Percentiles rank a stretch among this genome's conserved stretches.
Conservation (phyloP, 768 basidiomycete species). For the Russula abietina region DNA sequence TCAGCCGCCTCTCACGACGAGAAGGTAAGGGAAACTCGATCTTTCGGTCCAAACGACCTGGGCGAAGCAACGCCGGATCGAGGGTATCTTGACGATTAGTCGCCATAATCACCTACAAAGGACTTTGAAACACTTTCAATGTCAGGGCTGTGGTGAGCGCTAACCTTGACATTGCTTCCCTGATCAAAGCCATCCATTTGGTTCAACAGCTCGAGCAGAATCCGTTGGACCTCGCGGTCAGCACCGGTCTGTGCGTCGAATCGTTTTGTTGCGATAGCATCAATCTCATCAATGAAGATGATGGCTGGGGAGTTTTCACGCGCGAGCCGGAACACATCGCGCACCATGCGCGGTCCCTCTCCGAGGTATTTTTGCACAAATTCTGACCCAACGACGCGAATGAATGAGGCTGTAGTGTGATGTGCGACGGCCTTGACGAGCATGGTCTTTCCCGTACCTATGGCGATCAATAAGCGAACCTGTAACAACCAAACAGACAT, state of each 20-base stretch:
- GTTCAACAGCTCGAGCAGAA: conserved; percentile 90
- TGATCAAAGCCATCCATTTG: conserved; percentile 99
- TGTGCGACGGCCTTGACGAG: conserved; percentile 99
- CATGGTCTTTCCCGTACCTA: conserved; percentile 98
- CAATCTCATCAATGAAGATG: conserved; percentile 99
- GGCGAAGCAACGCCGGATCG: conserved; percentile 94
- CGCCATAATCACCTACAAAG: conserved; percentile 91
- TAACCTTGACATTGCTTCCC: conserved; percentile 94
- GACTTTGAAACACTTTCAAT: not conserved
- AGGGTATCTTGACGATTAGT: conserved; percentile 98
- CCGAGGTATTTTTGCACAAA: conserved; percentile 99
- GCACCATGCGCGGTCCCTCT: conserved; percentile 99
- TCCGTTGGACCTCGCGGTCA: conserved; percentile 97
- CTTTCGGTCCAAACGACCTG: conserved; percentile 95
- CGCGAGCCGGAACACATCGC: conserved; percentile 97
- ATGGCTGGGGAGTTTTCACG: conserved; percentile 96
- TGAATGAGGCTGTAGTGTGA: conserved; percentile 95
- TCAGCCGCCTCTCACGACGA: conserved; percentile 88
- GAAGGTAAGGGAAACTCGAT: conserved; percentile 97
- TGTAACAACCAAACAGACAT: not conserved
- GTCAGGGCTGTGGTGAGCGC: conserved; percentile 10
- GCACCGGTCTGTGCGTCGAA: conserved; percentile 99
- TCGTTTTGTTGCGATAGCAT: conserved; percentile 98
- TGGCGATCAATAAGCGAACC: not conserved
- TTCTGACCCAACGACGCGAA: conserved; percentile 96